Evolutionary conservation across 1,284 basidiomycete genomes (phyloP).

Genomic region (Microbotryomycetes sp.): DNA sequence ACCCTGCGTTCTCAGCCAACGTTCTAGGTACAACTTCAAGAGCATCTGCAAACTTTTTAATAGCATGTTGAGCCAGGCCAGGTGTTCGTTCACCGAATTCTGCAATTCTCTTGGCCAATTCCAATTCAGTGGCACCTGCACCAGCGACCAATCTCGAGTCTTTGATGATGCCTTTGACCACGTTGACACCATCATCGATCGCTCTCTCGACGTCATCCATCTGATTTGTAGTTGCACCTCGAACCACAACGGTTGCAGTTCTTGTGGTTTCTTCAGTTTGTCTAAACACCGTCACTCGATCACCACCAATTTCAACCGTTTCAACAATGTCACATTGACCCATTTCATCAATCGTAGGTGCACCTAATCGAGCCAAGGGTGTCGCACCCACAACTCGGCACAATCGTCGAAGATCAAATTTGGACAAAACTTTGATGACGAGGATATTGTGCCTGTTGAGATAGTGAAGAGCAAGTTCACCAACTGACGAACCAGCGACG

Average conservation of each 20-base stretch:
- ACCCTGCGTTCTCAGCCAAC: conserved; percentile 91
- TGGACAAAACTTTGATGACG: conserved; percentile 94
- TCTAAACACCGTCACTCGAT: conserved; percentile 92
- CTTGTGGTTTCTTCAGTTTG: conserved; percentile 60
- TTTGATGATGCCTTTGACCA: conserved; percentile 87
- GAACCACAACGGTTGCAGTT: conserved; percentile 87
- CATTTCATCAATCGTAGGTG: conserved; percentile 92
- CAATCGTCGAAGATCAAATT: conserved; percentile 91
- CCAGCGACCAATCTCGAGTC: conserved; percentile 88
- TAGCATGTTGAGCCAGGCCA: conserved; percentile 89
- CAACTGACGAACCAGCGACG: conserved; percentile 85
- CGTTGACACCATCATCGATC: conserved; percentile 94
- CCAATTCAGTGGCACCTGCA: conserved; percentile 89
- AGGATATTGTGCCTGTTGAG: conserved; percentile 89
- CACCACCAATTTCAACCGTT: conserved; percentile 92
- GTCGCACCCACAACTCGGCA: conserved; percentile 95
- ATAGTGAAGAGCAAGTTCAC: conserved; percentile 95
- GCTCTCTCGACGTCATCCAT: conserved; percentile 94
- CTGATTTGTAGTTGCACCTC: conserved; percentile 92
- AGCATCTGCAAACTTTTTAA: conserved; percentile 81
- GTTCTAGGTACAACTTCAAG: conserved; percentile 90
- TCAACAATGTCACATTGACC: conserved; percentile 91
- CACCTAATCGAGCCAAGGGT: conserved; percentile 88
- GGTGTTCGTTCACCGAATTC: conserved; percentile 80
- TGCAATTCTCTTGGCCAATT: conserved; percentile 76